These are phyloP conservation scores for Tarenaya hassleriana DNA, from an alignment of 345 rosid species.

Conservation along the genomic window DNA sequence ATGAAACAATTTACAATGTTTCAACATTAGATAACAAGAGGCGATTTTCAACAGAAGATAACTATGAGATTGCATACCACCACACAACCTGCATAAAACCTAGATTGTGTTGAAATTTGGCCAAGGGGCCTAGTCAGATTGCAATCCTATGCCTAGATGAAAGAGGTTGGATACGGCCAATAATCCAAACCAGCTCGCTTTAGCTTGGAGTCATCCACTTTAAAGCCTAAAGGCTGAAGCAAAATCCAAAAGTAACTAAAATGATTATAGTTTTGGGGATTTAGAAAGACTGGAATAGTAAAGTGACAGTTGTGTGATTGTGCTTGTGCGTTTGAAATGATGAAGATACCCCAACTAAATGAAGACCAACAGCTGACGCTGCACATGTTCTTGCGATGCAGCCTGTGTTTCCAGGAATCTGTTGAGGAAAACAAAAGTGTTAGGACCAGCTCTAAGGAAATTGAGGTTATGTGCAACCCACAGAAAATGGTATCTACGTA, in stretches of 20 bases:
- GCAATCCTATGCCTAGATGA: slow-evolving; percentile 5
- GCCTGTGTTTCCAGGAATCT: slow-evolving; percentile 97
- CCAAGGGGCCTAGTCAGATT: not conserved
- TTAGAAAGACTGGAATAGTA: slow-evolving; percentile 3
- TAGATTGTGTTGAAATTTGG: not conserved
- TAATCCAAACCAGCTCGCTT: slow-evolving; percentile 97
- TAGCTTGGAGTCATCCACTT: slow-evolving; percentile 69
- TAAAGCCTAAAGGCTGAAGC: slow-evolving; percentile 85
- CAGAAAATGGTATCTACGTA: slow-evolving; percentile 8
- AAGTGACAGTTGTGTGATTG: not conserved
- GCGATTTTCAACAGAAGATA: not conserved
- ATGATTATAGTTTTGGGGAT: not conserved
- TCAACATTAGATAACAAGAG: not conserved
- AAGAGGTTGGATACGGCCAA: slow-evolving; percentile 83
- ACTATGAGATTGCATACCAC: not conserved
- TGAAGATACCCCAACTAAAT: slow-evolving; percentile 62
- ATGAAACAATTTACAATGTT: slow-evolving; percentile 11
- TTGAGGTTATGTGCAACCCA: slow-evolving; percentile 32
- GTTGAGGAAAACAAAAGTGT: slow-evolving; percentile 36
- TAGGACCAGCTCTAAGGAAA: slow-evolving; percentile 24
- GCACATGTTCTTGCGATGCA: slow-evolving; percentile 99
- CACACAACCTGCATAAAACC: not conserved
- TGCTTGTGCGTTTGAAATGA: not conserved
- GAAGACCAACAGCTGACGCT: slow-evolving; percentile 78
- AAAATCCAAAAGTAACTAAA: slow-evolving; percentile 16